Conservation (phyloP, 225 moss, liverwort and hornwort species). For the Bryoerythrophyllum caledonicum region DNA sequence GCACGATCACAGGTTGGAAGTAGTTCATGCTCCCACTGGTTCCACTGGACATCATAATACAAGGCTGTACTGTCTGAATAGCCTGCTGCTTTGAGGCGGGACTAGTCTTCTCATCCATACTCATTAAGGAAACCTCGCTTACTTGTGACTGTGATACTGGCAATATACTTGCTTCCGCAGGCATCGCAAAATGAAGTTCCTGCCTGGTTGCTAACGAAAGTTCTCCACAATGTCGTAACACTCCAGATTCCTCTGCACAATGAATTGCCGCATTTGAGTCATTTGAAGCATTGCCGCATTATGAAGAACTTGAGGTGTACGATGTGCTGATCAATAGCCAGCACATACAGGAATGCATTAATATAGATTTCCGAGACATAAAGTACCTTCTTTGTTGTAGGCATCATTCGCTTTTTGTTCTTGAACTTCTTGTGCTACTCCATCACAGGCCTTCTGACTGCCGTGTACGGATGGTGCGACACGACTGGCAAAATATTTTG, state of each 20-base stretch:
- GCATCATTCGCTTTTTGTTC: slow-evolving; percentile 21
- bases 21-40: slow-evolving; percentile 27
- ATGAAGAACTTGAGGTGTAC: slow-evolving; percentile 1
- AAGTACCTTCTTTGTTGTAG: slow-evolving; percentile 30
- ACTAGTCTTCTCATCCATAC: slow-evolving; percentile 27
- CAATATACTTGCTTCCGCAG: slow-evolving; percentile 26
- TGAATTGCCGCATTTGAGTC: neutral
- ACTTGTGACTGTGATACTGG: slow-evolving; percentile 16
- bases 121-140: slow-evolving; percentile 13
- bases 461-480: slow-evolving; percentile 26
- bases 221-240: slow-evolving; percentile 25
- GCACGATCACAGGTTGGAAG: slow-evolving; percentile 16
- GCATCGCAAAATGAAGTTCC: too few relatives aligned
- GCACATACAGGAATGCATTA: slow-evolving; percentile 15
- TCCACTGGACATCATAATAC: slow-evolving; percentile 20
- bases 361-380: neutral
- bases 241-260: slow-evolving; percentile 40
- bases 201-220: slow-evolving; percentile 12
- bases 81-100: slow-evolving; percentile 19
- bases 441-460: slow-evolving; percentile 25
- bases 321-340: neutral
- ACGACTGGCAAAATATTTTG: slow-evolving; percentile 46
- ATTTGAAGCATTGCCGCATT: too few relatives aligned
- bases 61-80: slow-evolving; percentile 13
- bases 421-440: slow-evolving; percentile 15